Conservation (phyloP, 2,329 filamentous ascomycete species). For the Fusarium nodosum region DNA sequence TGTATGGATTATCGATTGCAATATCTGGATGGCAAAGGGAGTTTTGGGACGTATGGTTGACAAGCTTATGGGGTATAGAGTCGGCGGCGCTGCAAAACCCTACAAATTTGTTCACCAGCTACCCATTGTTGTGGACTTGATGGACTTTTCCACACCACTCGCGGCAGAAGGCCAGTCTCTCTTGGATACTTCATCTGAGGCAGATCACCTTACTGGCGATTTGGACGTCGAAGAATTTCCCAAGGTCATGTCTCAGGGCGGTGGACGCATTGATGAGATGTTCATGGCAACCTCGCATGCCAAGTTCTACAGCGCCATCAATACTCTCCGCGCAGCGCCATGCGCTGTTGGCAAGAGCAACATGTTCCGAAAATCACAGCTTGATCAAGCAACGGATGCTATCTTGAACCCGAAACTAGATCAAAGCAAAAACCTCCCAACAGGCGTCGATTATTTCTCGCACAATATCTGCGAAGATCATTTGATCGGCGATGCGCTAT, state of each 20-base stretch:
- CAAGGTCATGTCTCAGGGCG: constrained; percentile 64
- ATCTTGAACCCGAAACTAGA: constrained; percentile 60
- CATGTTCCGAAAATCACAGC: constrained; percentile 95
- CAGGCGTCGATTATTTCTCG: constrained; percentile 92
- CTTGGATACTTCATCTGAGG: constrained; percentile 54
- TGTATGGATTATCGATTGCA: constrained; percentile 96
- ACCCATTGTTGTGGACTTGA: constrained; percentile 86
- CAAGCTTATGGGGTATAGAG: constrained; percentile 77
- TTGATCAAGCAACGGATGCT: constrained; percentile 77
- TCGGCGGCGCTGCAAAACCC: constrained; percentile 64
- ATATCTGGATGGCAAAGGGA: constrained; percentile 88
- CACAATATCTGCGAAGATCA: constrained; percentile 98
- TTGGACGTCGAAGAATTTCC: constrained; percentile 39
- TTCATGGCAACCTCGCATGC: constrained; percentile 95
- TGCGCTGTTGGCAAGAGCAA: constrained; percentile 98
- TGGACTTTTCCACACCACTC: constrained; percentile 46
- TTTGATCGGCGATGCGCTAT: constrained; percentile 91
- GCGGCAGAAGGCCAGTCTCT: constrained; percentile 49
- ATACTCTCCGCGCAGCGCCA: constrained; percentile 88
- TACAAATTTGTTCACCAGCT: constrained; percentile 97
- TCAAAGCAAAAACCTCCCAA: constrained; percentile 60
- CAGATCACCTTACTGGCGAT: constrained; percentile 41
- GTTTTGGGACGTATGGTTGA: constrained; percentile 92
- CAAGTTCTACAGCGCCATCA: constrained; percentile 98
- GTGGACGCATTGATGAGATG: constrained; percentile 90